Conservation (phyloP, 139 green algal genomes). For the Chlamydomonas schloesseri region DNA sequence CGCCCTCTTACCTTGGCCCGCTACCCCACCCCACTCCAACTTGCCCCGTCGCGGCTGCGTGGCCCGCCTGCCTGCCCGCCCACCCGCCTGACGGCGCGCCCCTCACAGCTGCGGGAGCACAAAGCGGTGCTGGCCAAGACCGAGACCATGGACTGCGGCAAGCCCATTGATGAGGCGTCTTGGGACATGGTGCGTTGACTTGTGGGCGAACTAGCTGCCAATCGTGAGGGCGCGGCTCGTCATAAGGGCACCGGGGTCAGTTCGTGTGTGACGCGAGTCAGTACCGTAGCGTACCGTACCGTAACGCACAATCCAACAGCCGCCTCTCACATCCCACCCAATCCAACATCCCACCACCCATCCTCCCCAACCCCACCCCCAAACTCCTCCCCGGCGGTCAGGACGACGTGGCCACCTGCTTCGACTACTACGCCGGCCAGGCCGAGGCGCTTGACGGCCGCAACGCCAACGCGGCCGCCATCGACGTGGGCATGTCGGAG, state of each 20-base stretch:
- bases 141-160: conserved; percentile 88
- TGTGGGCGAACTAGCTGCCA: too few species aligned
- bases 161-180: conserved; percentile 89
- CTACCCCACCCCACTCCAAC: too few species aligned
- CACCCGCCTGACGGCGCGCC: too few species aligned
- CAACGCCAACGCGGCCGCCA: conserved; percentile 54
- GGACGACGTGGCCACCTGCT: conserved; percentile 81
- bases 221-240: too few species aligned
- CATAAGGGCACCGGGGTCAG: too few species aligned
- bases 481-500: conserved; percentile 79
- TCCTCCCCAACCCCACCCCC: background rate
- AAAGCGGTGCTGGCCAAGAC: conserved; percentile 75
- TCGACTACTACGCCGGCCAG: conserved; percentile 88
- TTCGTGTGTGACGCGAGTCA: too few species aligned
- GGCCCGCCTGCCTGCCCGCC: too few species aligned
- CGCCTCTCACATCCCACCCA: too few species aligned
- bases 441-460: conserved; percentile 84
- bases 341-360: background rate
- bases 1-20: too few species aligned
- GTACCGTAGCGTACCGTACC: too few species aligned
- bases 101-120: conserved; percentile 64
- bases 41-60: too few species aligned
- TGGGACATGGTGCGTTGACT: conserved; percentile 91
- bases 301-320: too few species aligned
- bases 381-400: conserved; percentile 2